Base-by-base conservation (phyloP, 108 stramenopile species). In the Chaetoceros muelleri region DNA sequence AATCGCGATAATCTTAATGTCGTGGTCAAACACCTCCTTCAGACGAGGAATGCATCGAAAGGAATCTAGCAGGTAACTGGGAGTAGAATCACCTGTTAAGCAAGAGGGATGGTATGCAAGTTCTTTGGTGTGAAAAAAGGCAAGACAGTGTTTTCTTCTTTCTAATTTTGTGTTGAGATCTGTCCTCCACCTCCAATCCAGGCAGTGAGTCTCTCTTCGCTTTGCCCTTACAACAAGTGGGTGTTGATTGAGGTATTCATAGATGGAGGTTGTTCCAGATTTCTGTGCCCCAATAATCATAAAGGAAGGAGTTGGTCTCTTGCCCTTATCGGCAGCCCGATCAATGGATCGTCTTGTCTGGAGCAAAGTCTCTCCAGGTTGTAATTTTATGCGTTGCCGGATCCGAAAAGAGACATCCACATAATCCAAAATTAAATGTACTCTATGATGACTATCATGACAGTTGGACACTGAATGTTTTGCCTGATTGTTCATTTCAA, bases 401-500 rank as follows among this genome's bases (percentile, higher is more conserved):
- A 65, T 44, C 57, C 30, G 54, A 53, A 64, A 50, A 31, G 48
- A 49, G 19, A 55, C 64, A 31, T 94, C 86, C 7, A 95, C 83
- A 66, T 96, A 98, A 74, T 98, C 98, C 51, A 98, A 61, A 58
- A 98, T 98, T 44, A 98, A 69, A 64, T 97, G 98, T 0, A 92
- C 90, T 3, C 98, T 89, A 46, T 75, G 30, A 46, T 75, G 30
- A 24, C 71, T 64, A 28, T 46, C 44, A 17, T 64, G 74, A 27
- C 74, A 75, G 65, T 98, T 98, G 44, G 77, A 76, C n/a, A 97
- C 98, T 26, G 85, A 71, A 70, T 97, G 98, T 61, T 94, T 93
- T 29, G 84, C 90, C 61, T 93, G 93, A 74, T 99, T 99, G 78
- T 99, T 99, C 60, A 99, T 94, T 82, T 99, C 98, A 68, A 99